Evolutionary conservation across 75 land plant genomes (phyloP).

Genomic region (Picea glauca): DNA sequence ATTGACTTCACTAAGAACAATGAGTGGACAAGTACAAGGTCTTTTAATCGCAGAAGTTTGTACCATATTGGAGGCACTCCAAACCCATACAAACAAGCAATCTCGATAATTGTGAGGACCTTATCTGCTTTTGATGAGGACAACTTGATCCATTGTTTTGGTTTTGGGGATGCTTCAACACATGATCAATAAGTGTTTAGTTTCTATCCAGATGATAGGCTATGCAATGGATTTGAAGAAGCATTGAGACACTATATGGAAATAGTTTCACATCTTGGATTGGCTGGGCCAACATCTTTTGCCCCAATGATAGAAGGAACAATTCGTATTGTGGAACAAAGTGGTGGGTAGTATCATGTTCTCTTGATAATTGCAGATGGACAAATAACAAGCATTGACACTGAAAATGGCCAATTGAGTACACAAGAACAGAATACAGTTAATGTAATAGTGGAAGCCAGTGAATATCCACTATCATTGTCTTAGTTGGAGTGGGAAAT

Average conservation of each 20-base stretch:
- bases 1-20: too few species aligned
- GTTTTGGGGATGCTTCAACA: constrained; percentile 81
- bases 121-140: constrained; percentile 78
- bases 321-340: constrained; percentile 60
- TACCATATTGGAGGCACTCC: constrained; percentile 58
- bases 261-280: constrained; percentile 51
- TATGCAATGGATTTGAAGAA: constrained; percentile 80
- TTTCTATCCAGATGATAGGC: constrained; percentile 49
- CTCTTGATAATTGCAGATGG: constrained; percentile 83
- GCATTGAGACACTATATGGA: constrained; percentile 48
- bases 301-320: constrained; percentile 74
- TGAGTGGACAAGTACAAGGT: too few species aligned
- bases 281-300: constrained; percentile 88
- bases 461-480: too few species aligned
- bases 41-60: constrained; percentile 49
- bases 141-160: constrained; percentile 81
- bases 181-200: constrained; percentile 80
- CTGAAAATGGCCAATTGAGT: constrained; percentile 41
- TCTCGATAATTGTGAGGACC: constrained; percentile 75
- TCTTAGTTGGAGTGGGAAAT: too few species aligned
- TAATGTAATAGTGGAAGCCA: too few species aligned
- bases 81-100: constrained; percentile 85
- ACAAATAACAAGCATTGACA: constrained; percentile 71
- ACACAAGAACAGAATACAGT: too few species aligned
- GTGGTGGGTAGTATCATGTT: constrained; percentile 84